These are phyloP conservation scores for Lenwebbia sp. DNA, from an alignment of 345 rosid genomes.

Conservation along the genomic window DNA sequence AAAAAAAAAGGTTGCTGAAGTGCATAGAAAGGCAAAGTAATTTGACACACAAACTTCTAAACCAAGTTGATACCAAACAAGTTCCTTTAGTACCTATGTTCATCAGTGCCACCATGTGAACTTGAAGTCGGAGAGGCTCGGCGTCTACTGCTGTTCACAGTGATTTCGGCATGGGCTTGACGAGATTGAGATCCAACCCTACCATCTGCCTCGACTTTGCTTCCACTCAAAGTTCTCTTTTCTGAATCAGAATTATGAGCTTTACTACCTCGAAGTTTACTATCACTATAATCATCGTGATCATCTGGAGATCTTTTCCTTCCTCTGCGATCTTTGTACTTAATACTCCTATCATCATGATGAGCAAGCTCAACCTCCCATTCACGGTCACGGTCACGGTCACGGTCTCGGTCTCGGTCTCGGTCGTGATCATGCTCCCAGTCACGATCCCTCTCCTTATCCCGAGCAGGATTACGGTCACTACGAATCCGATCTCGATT, in stretches of 20 bases:
- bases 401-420: slow-evolving; percentile 25
- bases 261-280: slow-evolving; percentile 27
- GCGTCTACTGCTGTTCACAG: slow-evolving; percentile 21
- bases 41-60: not conserved
- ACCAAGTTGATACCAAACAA: not conserved
- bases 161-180: slow-evolving; percentile 30
- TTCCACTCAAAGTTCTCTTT: slow-evolving; percentile 28
- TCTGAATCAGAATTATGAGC: slow-evolving; percentile 27
- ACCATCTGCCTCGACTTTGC: slow-evolving; percentile 58
- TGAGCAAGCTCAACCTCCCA: slow-evolving; percentile 31
- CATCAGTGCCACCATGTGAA: slow-evolving; percentile 55
- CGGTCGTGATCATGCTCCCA: slow-evolving; percentile 25
- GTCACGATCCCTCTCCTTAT: slow-evolving; percentile 27
- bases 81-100: slow-evolving; percentile 39
- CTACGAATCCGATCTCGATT: slow-evolving; percentile 28
- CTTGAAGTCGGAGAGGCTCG: slow-evolving; percentile 45
- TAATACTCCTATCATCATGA: slow-evolving; percentile 51
- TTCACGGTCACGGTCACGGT: slow-evolving; percentile 17
- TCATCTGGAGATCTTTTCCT: slow-evolving; percentile 68
- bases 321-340: slow-evolving; percentile 53
- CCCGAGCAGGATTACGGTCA: slow-evolving; percentile 23
- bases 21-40: not conserved
- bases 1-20: not conserved
- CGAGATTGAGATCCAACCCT: slow-evolving; percentile 58
- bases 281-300: slow-evolving; percentile 40